These are phyloP conservation scores for Pterulicium gracile DNA, from an alignment of 1,284 basidiomycete species.

Conservation along the genomic window DNA sequence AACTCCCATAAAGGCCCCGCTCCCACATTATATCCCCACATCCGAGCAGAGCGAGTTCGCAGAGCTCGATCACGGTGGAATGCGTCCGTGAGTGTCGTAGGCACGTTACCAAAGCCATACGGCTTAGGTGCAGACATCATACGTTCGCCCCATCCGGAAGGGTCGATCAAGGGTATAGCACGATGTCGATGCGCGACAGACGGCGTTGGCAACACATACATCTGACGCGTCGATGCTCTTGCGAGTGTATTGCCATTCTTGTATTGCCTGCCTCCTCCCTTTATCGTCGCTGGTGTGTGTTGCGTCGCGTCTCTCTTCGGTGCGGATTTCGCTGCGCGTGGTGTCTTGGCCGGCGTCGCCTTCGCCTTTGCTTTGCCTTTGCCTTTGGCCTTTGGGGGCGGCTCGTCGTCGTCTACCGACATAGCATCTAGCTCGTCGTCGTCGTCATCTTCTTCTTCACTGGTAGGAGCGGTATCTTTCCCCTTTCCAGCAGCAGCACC, in stretches of 20 bases:
- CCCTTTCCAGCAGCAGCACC: conserved; percentile 12
- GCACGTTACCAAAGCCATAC: conserved; percentile 1
- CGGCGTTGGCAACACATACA: conserved; percentile 25
- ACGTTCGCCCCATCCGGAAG: conserved; percentile 25
- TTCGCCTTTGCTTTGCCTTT: neutral
- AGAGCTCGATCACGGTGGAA: conserved; percentile 32
- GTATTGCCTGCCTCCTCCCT: neutral
- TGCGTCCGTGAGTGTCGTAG: conserved; percentile 24
- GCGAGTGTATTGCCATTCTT: conserved; percentile 4
- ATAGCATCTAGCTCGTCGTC: conserved; percentile 26
- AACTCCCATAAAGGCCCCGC: conserved; percentile 65
- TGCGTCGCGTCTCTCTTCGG: neutral
- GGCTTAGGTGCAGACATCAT: conserved; percentile 22
- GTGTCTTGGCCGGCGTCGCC: neutral
- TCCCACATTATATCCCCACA: conserved; percentile 59
- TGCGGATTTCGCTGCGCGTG: neutral
- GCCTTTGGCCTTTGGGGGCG: neutral
- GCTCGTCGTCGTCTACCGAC: conserved; percentile 14
- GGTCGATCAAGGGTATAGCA: conserved; percentile 28
- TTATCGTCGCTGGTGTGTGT: neutral
- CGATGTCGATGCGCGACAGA: conserved; percentile 36
- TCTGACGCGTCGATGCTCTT: conserved; percentile 17
- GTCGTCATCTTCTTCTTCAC: conserved; percentile 12
- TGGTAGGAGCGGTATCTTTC: conserved; percentile 13
- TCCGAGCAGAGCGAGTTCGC: conserved; percentile 44